Evolutionary conservation across 345 rosid genomes (phyloP).

Genomic region (Sisymbrium irio): DNA sequence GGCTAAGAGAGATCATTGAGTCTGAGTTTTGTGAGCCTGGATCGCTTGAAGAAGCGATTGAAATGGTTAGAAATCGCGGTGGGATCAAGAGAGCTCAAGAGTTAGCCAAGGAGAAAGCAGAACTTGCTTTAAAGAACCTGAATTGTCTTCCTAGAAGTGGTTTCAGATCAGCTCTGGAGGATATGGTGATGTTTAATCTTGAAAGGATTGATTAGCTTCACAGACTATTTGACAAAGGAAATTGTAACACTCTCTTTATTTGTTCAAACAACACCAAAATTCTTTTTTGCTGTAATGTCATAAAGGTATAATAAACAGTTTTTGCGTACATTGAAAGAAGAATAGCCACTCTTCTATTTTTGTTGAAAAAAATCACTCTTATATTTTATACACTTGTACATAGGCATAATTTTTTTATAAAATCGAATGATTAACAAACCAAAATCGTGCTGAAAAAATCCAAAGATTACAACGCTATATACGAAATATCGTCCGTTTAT

Average conservation of each 20-base stretch:
- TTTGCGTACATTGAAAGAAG: not conserved
- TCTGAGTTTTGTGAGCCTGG: constrained; percentile 83
- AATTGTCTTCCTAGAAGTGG: constrained; percentile 59
- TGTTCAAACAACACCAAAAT: not conserved
- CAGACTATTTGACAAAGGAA: not conserved
- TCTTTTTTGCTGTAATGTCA: constrained; percentile 12
- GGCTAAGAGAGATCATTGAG: constrained; percentile 82
- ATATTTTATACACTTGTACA: not conserved
- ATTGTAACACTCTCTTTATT: constrained; percentile 20
- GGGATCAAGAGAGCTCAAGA: constrained; percentile 78
- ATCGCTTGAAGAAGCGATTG: constrained; percentile 73
- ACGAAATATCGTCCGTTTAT: too few species aligned
- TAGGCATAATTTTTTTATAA: too few species aligned
- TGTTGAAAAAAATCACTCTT: not conserved
- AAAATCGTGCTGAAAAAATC: too few species aligned
- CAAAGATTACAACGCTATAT: too few species aligned
- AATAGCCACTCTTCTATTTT: not conserved
- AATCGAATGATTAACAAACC: too few species aligned
- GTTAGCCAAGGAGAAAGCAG: constrained; percentile 82
- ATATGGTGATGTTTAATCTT: constrained; percentile 86
- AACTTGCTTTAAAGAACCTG: constrained; percentile 64
- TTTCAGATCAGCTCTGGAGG: constrained; percentile 64
- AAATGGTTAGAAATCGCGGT: constrained; percentile 58
- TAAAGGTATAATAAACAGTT: constrained; percentile 4
- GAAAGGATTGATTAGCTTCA: constrained; percentile 67